These are phyloP conservation scores for Tetraselmis chui DNA, from an alignment of 139 green algal species.

Conservation along the genomic window DNA sequence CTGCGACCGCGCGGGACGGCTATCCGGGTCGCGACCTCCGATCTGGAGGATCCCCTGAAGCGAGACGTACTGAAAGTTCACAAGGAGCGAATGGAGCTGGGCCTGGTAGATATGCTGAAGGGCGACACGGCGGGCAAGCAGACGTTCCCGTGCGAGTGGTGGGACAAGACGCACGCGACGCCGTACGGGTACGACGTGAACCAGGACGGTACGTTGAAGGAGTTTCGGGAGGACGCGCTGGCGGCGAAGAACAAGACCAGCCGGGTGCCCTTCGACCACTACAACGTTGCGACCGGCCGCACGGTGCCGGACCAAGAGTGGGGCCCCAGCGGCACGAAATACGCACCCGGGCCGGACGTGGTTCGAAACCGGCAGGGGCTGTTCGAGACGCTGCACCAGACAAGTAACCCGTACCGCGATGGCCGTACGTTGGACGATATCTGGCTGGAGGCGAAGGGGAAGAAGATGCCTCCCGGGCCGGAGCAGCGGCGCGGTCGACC, in stretches of 20 bases:
- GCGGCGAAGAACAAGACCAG: neutral
- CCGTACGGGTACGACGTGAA: conserved; percentile 3
- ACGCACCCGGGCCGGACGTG: conserved; percentile 11
- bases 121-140: neutral
- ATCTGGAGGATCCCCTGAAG: conserved; percentile 44
- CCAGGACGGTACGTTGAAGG: neutral
- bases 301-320: neutral
- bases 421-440: conserved; percentile 1
- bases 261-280: neutral
- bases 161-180: conserved; percentile 1
- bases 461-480: conserved; percentile 4
- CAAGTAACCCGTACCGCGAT: conserved; percentile 17
- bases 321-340: neutral
- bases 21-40: conserved; percentile 33
- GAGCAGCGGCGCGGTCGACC: conserved; percentile 11
- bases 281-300: neutral
- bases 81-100: conserved; percentile 29
- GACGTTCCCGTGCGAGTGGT: neutral
- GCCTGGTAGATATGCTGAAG: neutral
- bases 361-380: conserved; percentile 1
- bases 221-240: neutral
- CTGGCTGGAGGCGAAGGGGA: conserved; percentile 10
- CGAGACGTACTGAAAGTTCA: conserved; percentile 41
- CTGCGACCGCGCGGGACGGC: conserved; percentile 8
- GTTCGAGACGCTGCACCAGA: conserved; percentile 16